phyloP scores from a whole-genome alignment of 352 stramenopile genomes.

The Phytophthora multivora region DNA sequence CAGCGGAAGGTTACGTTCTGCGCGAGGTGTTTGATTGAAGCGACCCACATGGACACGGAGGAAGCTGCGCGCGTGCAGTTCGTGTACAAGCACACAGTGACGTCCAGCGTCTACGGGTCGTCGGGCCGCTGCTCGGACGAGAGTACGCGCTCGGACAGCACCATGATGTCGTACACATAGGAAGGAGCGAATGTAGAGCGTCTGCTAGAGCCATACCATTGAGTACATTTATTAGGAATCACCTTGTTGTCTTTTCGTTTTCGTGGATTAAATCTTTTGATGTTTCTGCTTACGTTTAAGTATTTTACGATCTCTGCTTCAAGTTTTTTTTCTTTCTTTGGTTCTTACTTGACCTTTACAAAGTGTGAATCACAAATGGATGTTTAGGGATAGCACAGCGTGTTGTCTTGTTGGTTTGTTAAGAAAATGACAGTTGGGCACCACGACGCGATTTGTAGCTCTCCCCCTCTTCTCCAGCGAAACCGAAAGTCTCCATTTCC shows the following conservation, averaged over 20 bases:
- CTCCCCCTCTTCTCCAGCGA: not conserved
- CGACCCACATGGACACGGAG: constrained; percentile 27
- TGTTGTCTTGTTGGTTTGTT: not conserved
- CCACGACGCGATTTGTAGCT: not conserved
- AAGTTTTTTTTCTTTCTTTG: too few species aligned
- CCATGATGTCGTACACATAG: constrained; percentile 5
- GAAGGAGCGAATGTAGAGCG: not conserved
- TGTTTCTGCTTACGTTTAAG: too few species aligned
- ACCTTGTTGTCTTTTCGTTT: too few species aligned
- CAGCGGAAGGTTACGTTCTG: constrained; percentile 42
- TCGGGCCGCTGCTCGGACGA: constrained; percentile 18
- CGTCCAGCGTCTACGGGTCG: constrained; percentile 24
- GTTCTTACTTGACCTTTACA: too few species aligned
- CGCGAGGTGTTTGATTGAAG: constrained; percentile 29
- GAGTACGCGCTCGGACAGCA: constrained; percentile 24
- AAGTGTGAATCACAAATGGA: too few species aligned
- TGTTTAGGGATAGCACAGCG: too few species aligned
- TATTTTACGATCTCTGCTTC: too few species aligned
- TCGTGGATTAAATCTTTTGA: too few species aligned
- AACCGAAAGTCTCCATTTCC: not conserved
- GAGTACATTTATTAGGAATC: constrained; percentile 15
- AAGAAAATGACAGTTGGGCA: not conserved
- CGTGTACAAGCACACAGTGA: constrained; percentile 19
- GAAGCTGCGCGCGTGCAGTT: constrained; percentile 26
- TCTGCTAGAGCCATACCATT: not conserved